A percentile compares a stretch with the other conserved stretches of the same genome.
Evolutionary conservation across 768 basidiomycete species (phyloP).

Genomic region (Mycena galericulata): DNA sequence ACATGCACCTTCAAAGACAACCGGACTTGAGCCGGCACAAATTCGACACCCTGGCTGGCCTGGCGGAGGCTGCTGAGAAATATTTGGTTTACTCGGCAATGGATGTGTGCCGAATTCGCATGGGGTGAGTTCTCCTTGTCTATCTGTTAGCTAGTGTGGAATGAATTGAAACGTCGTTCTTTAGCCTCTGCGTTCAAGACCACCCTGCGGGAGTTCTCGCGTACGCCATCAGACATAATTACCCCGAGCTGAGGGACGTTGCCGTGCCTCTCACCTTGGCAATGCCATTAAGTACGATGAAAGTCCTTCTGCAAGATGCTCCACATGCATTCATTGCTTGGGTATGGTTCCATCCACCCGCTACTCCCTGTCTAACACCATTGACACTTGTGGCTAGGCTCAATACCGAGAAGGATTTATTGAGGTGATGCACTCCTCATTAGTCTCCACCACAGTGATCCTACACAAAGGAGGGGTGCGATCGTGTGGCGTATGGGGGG

Average conservation of each 20-base stretch:
- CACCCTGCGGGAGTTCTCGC: background rate
- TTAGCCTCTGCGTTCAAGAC: background rate
- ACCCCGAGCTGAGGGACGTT: constrained; percentile 13
- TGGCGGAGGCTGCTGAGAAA: constrained; percentile 32
- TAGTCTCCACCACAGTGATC: background rate
- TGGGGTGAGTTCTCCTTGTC: constrained; percentile 9
- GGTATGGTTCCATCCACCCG: background rate
- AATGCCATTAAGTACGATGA: background rate
- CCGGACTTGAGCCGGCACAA: constrained; percentile 11
- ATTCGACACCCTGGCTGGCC: background rate
- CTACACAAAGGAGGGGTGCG: background rate
- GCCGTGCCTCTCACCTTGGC: background rate
- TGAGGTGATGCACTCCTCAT: background rate
- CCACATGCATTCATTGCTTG: constrained; percentile 8
- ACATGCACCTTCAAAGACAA: constrained; percentile 20
- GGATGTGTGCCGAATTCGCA: constrained; percentile 23
- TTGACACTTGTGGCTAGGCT: background rate
- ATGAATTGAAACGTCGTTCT: background rate
- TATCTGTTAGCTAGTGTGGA: background rate
- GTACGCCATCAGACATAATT: constrained; percentile 19
- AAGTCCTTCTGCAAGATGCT: background rate
- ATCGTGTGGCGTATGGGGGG: background rate
- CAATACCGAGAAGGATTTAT: constrained; percentile 12
- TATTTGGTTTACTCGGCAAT: constrained; percentile 28
- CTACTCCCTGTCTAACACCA: background rate